Evolutionary conservation across 345 rosid genomes (phyloP).

Genomic region (Eucalyptus marginata): DNA sequence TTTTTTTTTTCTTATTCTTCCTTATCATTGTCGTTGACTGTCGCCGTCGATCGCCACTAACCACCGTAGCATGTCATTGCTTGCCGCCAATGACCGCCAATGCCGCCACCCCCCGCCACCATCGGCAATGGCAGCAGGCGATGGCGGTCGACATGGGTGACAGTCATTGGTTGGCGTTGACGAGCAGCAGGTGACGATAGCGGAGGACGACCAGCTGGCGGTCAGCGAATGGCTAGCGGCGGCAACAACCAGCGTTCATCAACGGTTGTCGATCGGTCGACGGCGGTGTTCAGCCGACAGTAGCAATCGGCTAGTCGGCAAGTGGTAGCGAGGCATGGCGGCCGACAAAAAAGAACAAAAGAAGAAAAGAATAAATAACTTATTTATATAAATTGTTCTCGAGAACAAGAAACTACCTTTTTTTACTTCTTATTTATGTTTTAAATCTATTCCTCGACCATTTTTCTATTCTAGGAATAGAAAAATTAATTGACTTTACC

Average conservation of each 20-base stretch:
- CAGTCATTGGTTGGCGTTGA: no score
- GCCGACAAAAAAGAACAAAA: no score
- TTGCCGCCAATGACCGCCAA: rapidly evolving
- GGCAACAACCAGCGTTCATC: rapidly evolving
- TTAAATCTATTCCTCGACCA: rapidly evolving
- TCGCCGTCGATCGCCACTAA: no score
- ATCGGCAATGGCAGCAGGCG: rapidly evolving
- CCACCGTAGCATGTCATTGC: rapidly evolving
- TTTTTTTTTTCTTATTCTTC: no score
- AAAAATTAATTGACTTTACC: no score
- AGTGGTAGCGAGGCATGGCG: rapidly evolving
- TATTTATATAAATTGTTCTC: no score
- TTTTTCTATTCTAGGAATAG: rapidly evolving
- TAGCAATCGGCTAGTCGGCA: rapidly evolving
- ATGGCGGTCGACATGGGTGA: rapidly evolving
- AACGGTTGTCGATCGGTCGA: rapidly evolving
- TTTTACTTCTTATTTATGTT: no score
- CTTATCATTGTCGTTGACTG: rapidly evolving
- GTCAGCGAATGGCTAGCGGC: rapidly evolving
- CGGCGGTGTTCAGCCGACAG: rapidly evolving
- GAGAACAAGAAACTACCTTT: rapidly evolving
- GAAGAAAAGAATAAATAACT: rapidly evolving
- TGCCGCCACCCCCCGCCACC: rapidly evolving
- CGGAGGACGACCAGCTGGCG: rapidly evolving
- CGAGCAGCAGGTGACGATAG: no score